Base-by-base conservation (phyloP, 1,284 basidiomycete genomes). In the Cutaneotrichosporon sp. region DNA sequence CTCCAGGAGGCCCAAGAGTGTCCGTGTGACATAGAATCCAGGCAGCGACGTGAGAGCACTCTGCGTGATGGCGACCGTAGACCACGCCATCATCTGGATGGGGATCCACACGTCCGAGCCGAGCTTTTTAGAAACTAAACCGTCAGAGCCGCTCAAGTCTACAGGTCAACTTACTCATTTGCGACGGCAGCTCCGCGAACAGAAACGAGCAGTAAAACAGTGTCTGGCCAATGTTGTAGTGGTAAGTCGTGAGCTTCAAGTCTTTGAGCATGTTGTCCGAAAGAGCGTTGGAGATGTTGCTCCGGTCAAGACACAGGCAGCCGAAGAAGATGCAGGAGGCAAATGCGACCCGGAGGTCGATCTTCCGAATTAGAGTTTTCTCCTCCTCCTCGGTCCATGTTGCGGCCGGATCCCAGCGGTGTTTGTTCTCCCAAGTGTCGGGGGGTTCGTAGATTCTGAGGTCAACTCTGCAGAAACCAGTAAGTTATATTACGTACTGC, bases 231-330 rank as follows among this genome's bases (percentile, higher is more conserved):
- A 62, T 56, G 57, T 74, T 76, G 62, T 72, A 76, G 38, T 75
- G 65, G 31, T 58, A 66, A 4, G 71, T 74, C 1, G 65, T 71
- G 39, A 77, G 41, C 0, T 51, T 43, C 4, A 75, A 55, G 48
- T 78, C 76, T 1, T 51, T 39, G 3, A 78, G 62, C 45, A 78
- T 60, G 47, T 69, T 68, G 61, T 77, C 76, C 3, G 71, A 69
- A 4, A 70, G 56, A 0, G 69, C 70, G 42, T 70, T 68, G 27
- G 48, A 24, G 46, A 71, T 54, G 43, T 72, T 72, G 16, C 61
- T 61, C 5, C 70, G 61, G 51, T 72, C 70, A 8, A 72, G 62
- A 35, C 70, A 64, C 2, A 71, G 55, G 0, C 63, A 63, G 1
- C 57, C 61, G 38, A 75, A 75, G 49, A 65, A 71, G 32, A 72